Base-by-base conservation (phyloP, 2,329 filamentous ascomycete species). In the Alternaria postmessia region DNA sequence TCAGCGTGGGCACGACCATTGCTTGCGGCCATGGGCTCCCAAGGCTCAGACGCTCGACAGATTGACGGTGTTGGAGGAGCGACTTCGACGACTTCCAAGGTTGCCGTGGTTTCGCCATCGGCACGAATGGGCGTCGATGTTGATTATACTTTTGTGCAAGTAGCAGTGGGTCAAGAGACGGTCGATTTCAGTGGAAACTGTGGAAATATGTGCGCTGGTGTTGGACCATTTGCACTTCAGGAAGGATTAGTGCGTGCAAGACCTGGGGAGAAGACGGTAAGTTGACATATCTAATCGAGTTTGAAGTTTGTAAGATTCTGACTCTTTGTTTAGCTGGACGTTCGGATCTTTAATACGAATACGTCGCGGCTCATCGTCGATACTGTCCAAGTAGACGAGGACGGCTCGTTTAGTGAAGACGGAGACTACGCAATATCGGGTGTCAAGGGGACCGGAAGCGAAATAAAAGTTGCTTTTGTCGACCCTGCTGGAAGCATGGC, bases 161-260 rank as follows among this genome's bases (percentile, higher is more conserved):
- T 92, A 7, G 89, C 89, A 3, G 84, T 92, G 47, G 84, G 84
- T 38, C 83, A 89, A 65, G 79, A 80, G 9, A 76, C 79, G n/a
- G 82, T 92, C 2, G 89, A 92, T 68, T 85, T 86, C 70, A 87
- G 87, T 0, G 87, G 89, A 7, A 92, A 92, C 66, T 92, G 90
- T 72, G 90, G 90, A 22, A 92, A 92, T 72, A 90, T 92, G 88
- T 86, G 83, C 3, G 83, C 86, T 30, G 84, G 87, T 0, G 84
- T 92, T 39, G 90, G 89, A 0, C 89, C 89, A 0, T 88, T 86
- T 69, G 87, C 86, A 2, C 77, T 88, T 70, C 75, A 91, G 78
- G 75, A 81, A 46, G 81, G 84, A 1, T 61, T 89, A 1, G 77
- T 86, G 55, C 78, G 41, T 32, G 64, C 73, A 7, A 64, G 5